Evolutionary conservation across 106 monocot genomes (phyloP).

Genomic region (Xerophyta viscosa): DNA sequence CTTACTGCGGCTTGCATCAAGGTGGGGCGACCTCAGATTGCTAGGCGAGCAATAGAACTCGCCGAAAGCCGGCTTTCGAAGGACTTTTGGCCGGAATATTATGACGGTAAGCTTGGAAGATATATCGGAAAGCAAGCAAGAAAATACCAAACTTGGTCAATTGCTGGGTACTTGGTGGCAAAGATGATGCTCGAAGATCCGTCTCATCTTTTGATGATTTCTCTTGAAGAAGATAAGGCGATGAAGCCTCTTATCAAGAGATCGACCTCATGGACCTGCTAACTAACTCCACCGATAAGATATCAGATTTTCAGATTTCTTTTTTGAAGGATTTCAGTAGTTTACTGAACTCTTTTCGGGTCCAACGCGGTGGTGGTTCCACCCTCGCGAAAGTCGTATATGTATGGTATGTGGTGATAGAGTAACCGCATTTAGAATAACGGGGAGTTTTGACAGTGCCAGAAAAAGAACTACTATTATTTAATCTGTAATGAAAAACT

Average conservation of each 20-base stretch:
- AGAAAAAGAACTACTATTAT: too few relatives aligned
- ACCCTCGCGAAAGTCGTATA: too few relatives aligned
- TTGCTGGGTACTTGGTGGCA: constrained; percentile 42
- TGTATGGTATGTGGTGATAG: too few relatives aligned
- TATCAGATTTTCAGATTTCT: too few relatives aligned
- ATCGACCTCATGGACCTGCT: constrained; percentile 31
- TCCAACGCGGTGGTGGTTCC: too few relatives aligned
- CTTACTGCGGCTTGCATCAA: constrained; percentile 49
- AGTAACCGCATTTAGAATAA: too few relatives aligned
- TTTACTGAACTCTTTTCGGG: too few relatives aligned
- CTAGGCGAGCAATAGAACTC: constrained; percentile 32
- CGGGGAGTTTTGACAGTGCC: too few relatives aligned
- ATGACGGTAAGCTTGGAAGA: constrained; percentile 36
- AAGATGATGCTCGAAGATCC: constrained; percentile 54
- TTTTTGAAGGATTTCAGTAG: too few relatives aligned
- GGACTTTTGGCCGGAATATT: constrained; percentile 52
- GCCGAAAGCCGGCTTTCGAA: constrained; percentile 34
- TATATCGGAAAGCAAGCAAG: constrained; percentile 42
- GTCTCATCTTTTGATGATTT: constrained; percentile 41
- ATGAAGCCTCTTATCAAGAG: constrained; percentile 35
- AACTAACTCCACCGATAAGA: too few relatives aligned
- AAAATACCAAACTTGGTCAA: constrained; percentile 42
- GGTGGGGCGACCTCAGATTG: constrained; percentile 36
- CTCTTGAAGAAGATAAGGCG: constrained; percentile 36
- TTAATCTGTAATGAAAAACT: too few relatives aligned